phyloP scores from a whole-genome alignment of 495 filamentous ascomycete species.

The Penicillium diatomitis region DNA sequence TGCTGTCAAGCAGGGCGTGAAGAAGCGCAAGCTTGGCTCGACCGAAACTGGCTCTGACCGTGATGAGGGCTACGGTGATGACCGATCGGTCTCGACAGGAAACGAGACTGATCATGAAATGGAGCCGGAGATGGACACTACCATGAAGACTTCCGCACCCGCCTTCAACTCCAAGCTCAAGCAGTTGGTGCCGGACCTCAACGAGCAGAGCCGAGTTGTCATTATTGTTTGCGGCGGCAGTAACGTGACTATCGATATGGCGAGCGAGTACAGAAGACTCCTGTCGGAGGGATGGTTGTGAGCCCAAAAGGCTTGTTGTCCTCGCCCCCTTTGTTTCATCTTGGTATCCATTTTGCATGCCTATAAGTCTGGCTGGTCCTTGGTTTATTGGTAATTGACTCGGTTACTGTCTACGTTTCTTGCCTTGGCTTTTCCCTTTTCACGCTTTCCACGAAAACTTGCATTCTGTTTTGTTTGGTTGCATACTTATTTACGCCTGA shows the following conservation, averaged over 20 bases:
- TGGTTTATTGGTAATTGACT: background rate
- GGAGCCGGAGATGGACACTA: constrained; percentile 6
- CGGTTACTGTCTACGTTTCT: too few species aligned
- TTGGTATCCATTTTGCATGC: background rate
- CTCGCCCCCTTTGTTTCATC: background rate
- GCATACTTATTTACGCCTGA: constrained; percentile 5
- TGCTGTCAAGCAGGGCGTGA: constrained; percentile 11
- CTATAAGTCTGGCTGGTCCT: constrained; percentile 4
- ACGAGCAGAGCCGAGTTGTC: constrained; percentile 59
- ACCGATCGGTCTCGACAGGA: constrained; percentile 27
- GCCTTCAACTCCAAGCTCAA: constrained; percentile 43
- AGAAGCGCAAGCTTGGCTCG: constrained; percentile 29
- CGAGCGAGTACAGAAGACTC: constrained; percentile 52
- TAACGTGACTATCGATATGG: constrained; percentile 58
- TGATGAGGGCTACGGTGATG: constrained; percentile 36
- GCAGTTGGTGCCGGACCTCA: constrained; percentile 49
- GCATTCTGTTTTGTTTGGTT: background rate
- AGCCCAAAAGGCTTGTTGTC: background rate
- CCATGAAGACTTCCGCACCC: constrained; percentile 4
- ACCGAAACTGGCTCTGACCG: constrained; percentile 7
- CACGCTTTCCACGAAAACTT: background rate
- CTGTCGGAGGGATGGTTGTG: constrained; percentile 32
- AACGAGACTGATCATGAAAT: constrained; percentile 23
- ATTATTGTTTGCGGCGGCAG: constrained; percentile 81
- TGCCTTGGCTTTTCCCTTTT: too few species aligned